These are phyloP conservation scores for Puccinia novopanici DNA, from an alignment of 1,284 basidiomycete genomes.

Conservation along the genomic window DNA sequence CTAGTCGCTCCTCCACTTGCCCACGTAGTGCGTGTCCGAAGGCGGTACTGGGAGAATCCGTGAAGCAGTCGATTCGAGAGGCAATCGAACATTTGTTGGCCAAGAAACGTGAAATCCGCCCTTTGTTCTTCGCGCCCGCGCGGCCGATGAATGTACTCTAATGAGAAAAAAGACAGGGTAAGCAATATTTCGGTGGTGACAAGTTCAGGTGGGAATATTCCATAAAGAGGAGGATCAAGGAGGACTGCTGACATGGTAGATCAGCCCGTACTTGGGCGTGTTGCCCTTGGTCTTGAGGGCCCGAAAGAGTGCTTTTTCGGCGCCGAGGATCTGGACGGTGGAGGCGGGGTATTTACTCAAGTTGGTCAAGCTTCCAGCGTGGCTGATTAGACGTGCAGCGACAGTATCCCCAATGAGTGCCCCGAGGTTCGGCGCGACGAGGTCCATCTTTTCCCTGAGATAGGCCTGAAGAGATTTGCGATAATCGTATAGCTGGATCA, in stretches of 20 bases:
- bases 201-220: neutral
- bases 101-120: conserved; percentile 93
- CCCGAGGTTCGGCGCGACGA: conserved; percentile 91
- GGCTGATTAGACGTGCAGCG: conserved; percentile 90
- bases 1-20: conserved; percentile 93
- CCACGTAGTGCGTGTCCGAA: conserved; percentile 90
- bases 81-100: conserved; percentile 99
- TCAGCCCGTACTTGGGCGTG: conserved; percentile 94
- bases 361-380: conserved; percentile 95
- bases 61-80: conserved; percentile 94
- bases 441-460: conserved; percentile 95
- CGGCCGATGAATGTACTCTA: conserved; percentile 82
- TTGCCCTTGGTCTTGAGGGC: conserved; percentile 98
- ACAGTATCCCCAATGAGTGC: conserved; percentile 93
- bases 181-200: neutral
- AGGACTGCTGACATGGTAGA: conserved; percentile 69
- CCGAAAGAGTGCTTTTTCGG: conserved; percentile 96
- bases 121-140: conserved; percentile 93
- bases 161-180: neutral
- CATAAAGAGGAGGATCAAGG: neutral
- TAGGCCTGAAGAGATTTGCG: conserved; percentile 87
- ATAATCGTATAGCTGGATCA: conserved; percentile 89
- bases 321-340: conserved; percentile 96
- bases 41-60: conserved; percentile 82
- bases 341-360: conserved; percentile 97